Evolutionary conservation across 2,329 filamentous ascomycete genomes (phyloP), one percentile per base, ranked within the genome.

Genomic region (Xylariaceae sp.): DNA sequence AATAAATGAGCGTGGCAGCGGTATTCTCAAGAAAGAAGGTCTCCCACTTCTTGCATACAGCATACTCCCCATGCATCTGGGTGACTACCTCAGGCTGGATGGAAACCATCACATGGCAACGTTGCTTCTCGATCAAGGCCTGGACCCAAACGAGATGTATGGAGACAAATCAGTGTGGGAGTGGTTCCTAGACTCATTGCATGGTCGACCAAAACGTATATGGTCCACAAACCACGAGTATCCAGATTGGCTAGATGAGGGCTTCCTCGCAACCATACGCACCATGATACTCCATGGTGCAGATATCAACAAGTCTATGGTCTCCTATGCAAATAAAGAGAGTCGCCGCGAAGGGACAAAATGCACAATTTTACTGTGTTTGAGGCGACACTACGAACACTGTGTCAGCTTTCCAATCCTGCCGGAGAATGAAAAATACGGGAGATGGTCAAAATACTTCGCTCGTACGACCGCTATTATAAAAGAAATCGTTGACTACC

Each of bases 1-100:
- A 9, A n/a, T 59, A n/a, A 5, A 22, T 12, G 33, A 40, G 4
- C 28, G 42, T 12, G 56, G 54, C 9, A 33, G 5, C 2, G n/a
- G 17, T 1, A 9, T 56, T 33, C 36, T 59, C n/a, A 3, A 10
- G 6, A 57, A 57, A 39, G 7, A 49, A 6, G 52, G 54, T 43
- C 22, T 55, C 17, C 56, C 56, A 33, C 52, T 60, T 31, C 16
- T 60, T 13, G 54, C 44, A 28, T 46, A 57, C 52, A 51, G 48
- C 13, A 31, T 57, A 17, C 43, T 46, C 9, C 13, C 22, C 9
- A 28, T 7, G 1, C 5, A n/a, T n/a, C n/a, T n/a, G n/a, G n/a
- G n/a, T n/a, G n/a, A n/a, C n/a, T n/a, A n/a, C n/a, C n/a, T n/a
- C n/a, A n/a, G n/a, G n/a, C n/a, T n/a, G n/a, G n/a, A n/a, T n/a